phyloP scores from a whole-genome alignment of 495 filamentous ascomycete genomes.

The Ramalina peruviana region DNA sequence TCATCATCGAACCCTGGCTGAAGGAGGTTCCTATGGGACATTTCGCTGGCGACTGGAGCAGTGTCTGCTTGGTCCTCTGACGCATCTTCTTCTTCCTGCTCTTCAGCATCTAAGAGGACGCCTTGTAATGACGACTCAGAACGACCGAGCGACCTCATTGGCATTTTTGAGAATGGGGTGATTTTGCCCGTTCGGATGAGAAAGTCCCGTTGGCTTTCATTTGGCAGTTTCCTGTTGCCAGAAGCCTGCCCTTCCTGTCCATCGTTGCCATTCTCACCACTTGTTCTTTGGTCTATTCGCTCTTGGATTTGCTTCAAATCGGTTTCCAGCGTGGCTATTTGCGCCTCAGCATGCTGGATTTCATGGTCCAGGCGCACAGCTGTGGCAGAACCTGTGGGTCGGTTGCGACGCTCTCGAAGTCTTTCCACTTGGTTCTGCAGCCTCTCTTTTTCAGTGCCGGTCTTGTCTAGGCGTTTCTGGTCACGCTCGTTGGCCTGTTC shows the following conservation, averaged over 20 bases:
- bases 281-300: constrained; percentile 61
- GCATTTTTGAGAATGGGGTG: constrained; percentile 75
- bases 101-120: constrained; percentile 64
- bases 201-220: constrained; percentile 76
- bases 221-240: constrained; percentile 46
- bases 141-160: constrained; percentile 35
- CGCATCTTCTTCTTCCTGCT: constrained; percentile 37
- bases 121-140: constrained; percentile 50
- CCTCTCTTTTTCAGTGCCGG: constrained; percentile 43
- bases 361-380: constrained; percentile 44
- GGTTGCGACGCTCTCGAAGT: constrained; percentile 34
- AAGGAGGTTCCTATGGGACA: constrained; percentile 70
- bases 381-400: constrained; percentile 32
- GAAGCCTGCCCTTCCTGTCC: constrained; percentile 16
- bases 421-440: constrained; percentile 33
- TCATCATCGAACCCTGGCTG: constrained; percentile 64
- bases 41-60: constrained; percentile 13
- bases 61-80: constrained; percentile 24
- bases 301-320: constrained; percentile 66
- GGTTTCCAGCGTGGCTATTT: constrained; percentile 43
- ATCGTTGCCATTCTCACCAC: constrained; percentile 31
- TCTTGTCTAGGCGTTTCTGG: constrained; percentile 70
- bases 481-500: constrained; percentile 83
- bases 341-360: constrained; percentile 44
- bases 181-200: constrained; percentile 94